These are phyloP conservation scores for Kwoniella sp. DNA, from an alignment of 768 basidiomycete genomes.

Conservation along the genomic window DNA sequence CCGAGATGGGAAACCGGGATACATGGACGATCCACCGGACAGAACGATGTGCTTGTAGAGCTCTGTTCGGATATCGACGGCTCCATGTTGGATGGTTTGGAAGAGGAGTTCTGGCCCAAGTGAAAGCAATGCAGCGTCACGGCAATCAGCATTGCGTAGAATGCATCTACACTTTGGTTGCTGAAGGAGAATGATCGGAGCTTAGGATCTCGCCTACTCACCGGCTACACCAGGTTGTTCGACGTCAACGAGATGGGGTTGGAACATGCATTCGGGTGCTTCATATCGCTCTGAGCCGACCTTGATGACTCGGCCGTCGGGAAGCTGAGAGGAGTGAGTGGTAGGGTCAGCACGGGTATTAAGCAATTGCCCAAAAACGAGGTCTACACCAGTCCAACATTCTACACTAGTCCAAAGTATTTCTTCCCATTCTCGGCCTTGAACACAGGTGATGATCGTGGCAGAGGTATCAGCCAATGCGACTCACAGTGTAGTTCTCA, in stretches of 20 bases:
- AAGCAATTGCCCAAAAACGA: too few species aligned
- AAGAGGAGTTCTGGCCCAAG: conserved; percentile 87
- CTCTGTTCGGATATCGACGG: conserved; percentile 84
- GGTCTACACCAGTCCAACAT: too few species aligned
- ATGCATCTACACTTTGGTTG: too few species aligned
- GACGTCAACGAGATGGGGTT: conserved; percentile 93
- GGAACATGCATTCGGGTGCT: conserved; percentile 99
- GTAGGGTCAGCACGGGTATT: too few species aligned
- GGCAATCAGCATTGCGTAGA: too few species aligned
- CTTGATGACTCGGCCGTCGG: conserved; percentile 94
- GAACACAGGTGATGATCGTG: not conserved
- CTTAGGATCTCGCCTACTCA: conserved; percentile 56
- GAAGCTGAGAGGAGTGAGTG: conserved; percentile 64
- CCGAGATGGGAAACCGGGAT: conserved; percentile 93
- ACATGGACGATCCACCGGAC: conserved; percentile 98
- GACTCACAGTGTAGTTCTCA: conserved; percentile 86
- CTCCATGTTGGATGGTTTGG: conserved; percentile 88
- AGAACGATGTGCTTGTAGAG: conserved; percentile 98
- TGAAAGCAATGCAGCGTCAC: too few species aligned
- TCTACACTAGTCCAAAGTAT: not conserved
- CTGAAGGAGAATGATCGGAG: too few species aligned
- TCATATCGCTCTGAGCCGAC: conserved; percentile 98
- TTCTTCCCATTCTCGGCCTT: not conserved
- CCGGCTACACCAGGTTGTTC: conserved; percentile 97
- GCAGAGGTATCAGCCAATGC: not conserved